Evolutionary conservation across 2,329 filamentous ascomycete genomes (phyloP), one percentile per base, ranked within the genome.

Genomic region (Fusarium heterosporum): DNA sequence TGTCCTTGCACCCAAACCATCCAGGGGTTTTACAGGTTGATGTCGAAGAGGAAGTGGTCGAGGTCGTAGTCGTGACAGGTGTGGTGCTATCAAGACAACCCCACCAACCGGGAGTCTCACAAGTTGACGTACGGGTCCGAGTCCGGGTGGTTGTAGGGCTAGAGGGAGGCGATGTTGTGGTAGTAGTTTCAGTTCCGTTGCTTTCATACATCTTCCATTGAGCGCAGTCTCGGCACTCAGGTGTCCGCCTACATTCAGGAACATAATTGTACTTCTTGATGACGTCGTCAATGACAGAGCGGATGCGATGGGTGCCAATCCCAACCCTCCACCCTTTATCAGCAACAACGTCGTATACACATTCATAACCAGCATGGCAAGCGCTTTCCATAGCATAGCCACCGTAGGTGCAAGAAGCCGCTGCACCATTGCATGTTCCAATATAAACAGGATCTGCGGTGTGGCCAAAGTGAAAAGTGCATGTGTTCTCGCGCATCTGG

Each of bases 171-270:
- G 81, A 83, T 4, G 87, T 83, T 0, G 88, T 88, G 1, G 90
- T 91, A 0, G 89, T 93, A 2, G 84, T 85, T 66, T 94, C 90
- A 3, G 92, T 96, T 29, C 91, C 91, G 75, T 97, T 97, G 76
- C 93, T 97, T 78, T 94, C 90, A 74, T 93, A 96, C 83, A 93
- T 97, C 74, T 97, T 96, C 96, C 96, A 98, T 55, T 90, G 89
- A 58, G 88, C 92, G 74, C 95, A 98, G 76, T 99, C 96, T 39
- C 91, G 88, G 76, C 96, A 98, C 51, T 93, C 90, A 22, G 88
- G 84, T 8, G 95, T 94, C 29, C 85, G 83, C 53, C 85, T 86
- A 78, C 96, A 98, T 68, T 87, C 81, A 0, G 96, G 91, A 1
- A 96, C 92, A 5, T 84, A 81, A 64, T 96, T 91, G 73, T 98